These are phyloP conservation scores for Bothriochloa decipiens DNA, from an alignment of 176 grass and related monocot species.

Conservation along the genomic window DNA sequence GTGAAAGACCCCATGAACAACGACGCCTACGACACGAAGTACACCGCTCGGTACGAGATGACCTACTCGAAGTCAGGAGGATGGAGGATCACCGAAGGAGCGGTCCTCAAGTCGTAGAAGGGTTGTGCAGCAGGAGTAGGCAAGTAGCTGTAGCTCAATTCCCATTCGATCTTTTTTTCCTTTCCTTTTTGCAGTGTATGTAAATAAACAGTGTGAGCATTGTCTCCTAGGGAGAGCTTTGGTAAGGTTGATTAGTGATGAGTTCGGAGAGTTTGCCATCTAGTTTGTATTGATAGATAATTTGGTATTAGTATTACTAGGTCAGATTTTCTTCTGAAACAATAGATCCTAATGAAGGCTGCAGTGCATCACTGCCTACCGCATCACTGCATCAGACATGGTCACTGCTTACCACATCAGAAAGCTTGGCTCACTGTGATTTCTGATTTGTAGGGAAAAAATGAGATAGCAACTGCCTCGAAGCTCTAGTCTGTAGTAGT, in stretches of 20 bases:
- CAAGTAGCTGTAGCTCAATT: constrained; percentile 12
- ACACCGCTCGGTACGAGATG: constrained; percentile 85
- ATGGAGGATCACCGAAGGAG: constrained; percentile 94
- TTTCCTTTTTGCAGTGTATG: constrained; percentile 21
- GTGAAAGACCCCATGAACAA: constrained; percentile 42
- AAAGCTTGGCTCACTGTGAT: background rate
- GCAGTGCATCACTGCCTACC: background rate
- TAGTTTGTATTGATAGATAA: background rate
- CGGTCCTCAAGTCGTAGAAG: constrained; percentile 67
- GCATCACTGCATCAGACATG: background rate
- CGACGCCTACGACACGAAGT: constrained; percentile 61
- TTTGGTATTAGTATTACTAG: background rate
- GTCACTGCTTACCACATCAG: background rate
- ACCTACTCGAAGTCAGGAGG: constrained; percentile 48
- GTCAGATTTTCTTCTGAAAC: constrained; percentile 4
- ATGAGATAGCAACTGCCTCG: no score
- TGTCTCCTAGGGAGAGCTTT: background rate
- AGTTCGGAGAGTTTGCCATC: background rate
- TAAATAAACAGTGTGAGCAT: constrained; percentile 45
- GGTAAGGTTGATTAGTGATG: background rate
- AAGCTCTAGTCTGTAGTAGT: no score
- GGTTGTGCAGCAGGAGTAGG: constrained; percentile 3
- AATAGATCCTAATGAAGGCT: background rate
- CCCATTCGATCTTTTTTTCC: background rate
- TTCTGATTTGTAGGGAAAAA: no score